A percentile compares a stretch with the other conserved stretches of the same genome.
Conservation (phyloP, 192 early-diverging fungal species). For the Diversispora epigaea region DNA sequence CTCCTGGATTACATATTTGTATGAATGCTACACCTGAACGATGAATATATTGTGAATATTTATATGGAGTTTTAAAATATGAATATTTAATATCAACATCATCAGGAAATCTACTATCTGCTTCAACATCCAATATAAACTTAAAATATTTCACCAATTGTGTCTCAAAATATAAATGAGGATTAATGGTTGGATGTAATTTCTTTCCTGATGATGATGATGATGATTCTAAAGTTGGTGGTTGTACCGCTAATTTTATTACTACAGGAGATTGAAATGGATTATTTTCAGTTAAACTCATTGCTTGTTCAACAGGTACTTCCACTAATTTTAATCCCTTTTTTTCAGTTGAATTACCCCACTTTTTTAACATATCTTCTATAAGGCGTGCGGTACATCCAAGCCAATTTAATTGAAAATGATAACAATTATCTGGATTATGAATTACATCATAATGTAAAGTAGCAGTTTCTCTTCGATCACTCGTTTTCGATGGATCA, state of each 20-base stretch:
- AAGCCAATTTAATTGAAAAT: slow-evolving; percentile 93
- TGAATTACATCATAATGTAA: slow-evolving; percentile 90
- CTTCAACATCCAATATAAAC: slow-evolving; percentile 94
- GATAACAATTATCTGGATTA: slow-evolving; percentile 86
- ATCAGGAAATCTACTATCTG: slow-evolving; percentile 71
- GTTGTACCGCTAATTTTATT: slow-evolving; percentile 58
- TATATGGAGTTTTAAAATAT: slow-evolving; percentile 63
- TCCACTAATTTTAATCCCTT: slow-evolving; percentile 89
- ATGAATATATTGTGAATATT: slow-evolving; percentile 89
- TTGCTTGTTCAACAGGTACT: slow-evolving; percentile 75
- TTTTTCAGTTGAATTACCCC: slow-evolving; percentile 79
- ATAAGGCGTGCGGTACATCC: slow-evolving; percentile 88
- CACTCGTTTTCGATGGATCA: slow-evolving; percentile 74
- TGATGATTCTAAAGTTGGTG: slow-evolving; percentile 58
- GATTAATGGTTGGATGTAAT: slow-evolving; percentile 46
- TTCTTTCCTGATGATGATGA: slow-evolving; percentile 43
- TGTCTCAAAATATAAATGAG: slow-evolving; percentile 68
- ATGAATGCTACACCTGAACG: slow-evolving; percentile 89
- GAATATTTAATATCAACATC: slow-evolving; percentile 57
- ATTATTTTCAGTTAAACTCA: slow-evolving; percentile 69
- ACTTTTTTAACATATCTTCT: slow-evolving; percentile 79
- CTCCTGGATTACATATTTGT: slow-evolving; percentile 72
- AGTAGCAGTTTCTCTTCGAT: slow-evolving; percentile 78
- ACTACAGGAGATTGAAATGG: slow-evolving; percentile 84
- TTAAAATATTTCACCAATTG: slow-evolving; percentile 77